A percentile compares a stretch with the other conserved stretches of the same genome.
These are phyloP conservation scores for Clitopilus passeckerianus DNA, from an alignment of 768 basidiomycete genomes.

Conservation along the genomic window DNA sequence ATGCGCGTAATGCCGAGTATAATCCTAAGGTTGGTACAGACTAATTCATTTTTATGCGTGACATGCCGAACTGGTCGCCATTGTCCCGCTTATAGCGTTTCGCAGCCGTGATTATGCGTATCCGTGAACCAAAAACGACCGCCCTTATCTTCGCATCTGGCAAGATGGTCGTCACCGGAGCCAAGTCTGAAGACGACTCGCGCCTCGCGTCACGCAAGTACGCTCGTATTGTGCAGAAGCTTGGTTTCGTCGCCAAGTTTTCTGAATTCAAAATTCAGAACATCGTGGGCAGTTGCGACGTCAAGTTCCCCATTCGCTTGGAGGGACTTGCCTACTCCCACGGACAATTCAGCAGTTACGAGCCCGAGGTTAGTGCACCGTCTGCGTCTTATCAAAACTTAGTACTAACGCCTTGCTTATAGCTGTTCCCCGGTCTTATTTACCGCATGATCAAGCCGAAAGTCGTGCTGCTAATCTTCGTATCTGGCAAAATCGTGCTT, in stretches of 20 bases:
- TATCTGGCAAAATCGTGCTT: slow-evolving; percentile 97
- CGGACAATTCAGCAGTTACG: slow-evolving; percentile 97
- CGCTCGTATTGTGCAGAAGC: slow-evolving; percentile 98
- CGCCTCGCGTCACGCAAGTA: slow-evolving; percentile 97
- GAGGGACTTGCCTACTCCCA: slow-evolving; percentile 97
- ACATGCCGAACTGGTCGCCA: slow-evolving; percentile 60
- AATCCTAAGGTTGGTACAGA: slow-evolving; percentile 94
- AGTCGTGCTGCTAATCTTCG: slow-evolving; percentile 97
- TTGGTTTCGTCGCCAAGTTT: slow-evolving; percentile 99
- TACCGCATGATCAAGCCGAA: slow-evolving; percentile 99
- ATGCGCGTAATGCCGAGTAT: slow-evolving; percentile 98
- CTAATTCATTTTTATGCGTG: slow-evolving; percentile 33
- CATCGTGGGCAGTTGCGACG: slow-evolving; percentile 97
- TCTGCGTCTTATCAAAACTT: not conserved
- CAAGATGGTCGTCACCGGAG: slow-evolving; percentile 99
- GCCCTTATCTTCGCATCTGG: slow-evolving; percentile 99
- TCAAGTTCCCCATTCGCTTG: slow-evolving; percentile 96
- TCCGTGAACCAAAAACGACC: slow-evolving; percentile 99
- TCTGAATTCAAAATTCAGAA: slow-evolving; percentile 99
- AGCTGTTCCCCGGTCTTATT: slow-evolving; percentile 98
- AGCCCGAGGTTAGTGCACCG: slow-evolving; percentile 75
- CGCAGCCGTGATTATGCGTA: slow-evolving; percentile 99
- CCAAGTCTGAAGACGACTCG: slow-evolving; percentile 98
- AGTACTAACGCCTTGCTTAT: slow-evolving; percentile 7
- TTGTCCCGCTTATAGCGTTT: slow-evolving; percentile 83